A percentile compares a stretch with the other conserved stretches of the same genome.
Conservation (phyloP, 1,139 yeast species). For the Meyerozyma athensensis region DNA sequence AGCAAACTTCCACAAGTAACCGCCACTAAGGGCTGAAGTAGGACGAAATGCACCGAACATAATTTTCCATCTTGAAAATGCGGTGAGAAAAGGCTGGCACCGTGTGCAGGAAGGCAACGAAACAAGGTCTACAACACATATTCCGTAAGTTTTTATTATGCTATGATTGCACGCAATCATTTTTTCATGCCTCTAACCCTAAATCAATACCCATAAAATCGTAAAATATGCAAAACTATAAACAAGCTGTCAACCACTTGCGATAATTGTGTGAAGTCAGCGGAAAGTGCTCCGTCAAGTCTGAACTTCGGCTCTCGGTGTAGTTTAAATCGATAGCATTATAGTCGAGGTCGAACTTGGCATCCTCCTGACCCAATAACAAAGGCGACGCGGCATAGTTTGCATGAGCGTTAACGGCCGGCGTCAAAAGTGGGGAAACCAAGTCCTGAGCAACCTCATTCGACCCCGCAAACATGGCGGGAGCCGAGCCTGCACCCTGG, state of each 20-base stretch:
- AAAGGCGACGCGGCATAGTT: constrained; percentile 6
- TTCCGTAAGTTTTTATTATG: neutral
- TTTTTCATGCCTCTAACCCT: constrained; percentile 3
- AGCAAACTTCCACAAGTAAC: constrained; percentile 73
- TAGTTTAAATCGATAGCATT: constrained; percentile 23
- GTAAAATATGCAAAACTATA: constrained; percentile 11
- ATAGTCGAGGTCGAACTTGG: constrained; percentile 11
- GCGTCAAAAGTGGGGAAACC: constrained; percentile 36
- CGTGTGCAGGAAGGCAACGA: too few species aligned
- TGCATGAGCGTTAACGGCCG: constrained; percentile 27
- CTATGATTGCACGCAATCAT: constrained; percentile 1
- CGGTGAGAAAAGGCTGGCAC: neutral
- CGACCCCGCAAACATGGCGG: constrained; percentile 7
- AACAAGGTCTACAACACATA: too few species aligned
- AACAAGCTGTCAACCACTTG: constrained; percentile 39
- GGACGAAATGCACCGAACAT: constrained; percentile 86
- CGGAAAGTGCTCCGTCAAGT: constrained; percentile 17
- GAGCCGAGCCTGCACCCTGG: constrained; percentile 5
- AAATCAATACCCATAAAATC: constrained; percentile 5
- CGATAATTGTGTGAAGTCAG: constrained; percentile 41
- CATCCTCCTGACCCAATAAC: neutral
- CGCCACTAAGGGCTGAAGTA: constrained; percentile 63
- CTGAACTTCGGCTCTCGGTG: constrained; percentile 21
- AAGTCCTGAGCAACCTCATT: constrained; percentile 10
- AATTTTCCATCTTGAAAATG: constrained; percentile 3